Evolutionary conservation across 768 basidiomycete species (phyloP), one percentile per base, ranked within the genome.

Genomic region (Pleurotus tuber-regium): DNA sequence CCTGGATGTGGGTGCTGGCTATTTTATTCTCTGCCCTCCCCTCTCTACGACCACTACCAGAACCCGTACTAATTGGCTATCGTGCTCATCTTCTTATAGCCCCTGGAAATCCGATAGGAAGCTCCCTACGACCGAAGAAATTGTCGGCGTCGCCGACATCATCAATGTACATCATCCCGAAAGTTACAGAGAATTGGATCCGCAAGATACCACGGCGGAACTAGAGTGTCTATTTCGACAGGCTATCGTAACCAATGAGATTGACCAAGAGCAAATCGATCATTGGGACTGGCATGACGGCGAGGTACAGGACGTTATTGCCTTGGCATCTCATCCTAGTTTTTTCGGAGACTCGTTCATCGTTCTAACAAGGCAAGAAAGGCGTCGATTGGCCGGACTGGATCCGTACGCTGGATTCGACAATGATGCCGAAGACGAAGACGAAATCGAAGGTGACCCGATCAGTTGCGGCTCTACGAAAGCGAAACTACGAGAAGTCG

Each of bases 1-100:
- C 83, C 11, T 89, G 87, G 87, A 76, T 78, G 87, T 87, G 52
- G 43, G 77, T 70, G 8, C 23, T 16, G 8, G 7, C 24, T 16
- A 3, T n/a, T 29, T 36, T 21, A 7, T 46, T 28, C 43, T 28
- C 12, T 25, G 30, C n/a, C n/a, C n/a, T n/a, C n/a, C n/a, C n/a
- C n/a, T 43, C n/a, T 6, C 25, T 14, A 26, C 52, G 33, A 14
- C 47, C 24, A 28, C 42, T 35, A 2, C 7, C 26, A 4, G 14
- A 31, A n/a, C n/a, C n/a, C 19, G n/a, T 48, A 19, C 18, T 25
- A 25, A 18, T 21, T 52, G 25, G 14, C 24, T 40, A 10, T 26
- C 26, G 33, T 39, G 4, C 31, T 6, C 8, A 18, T 39, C 38
- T 2, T 23, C 21, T 52, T 56, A 44, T 43, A 78, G 84, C 40